A percentile compares a stretch with the other conserved stretches of the same genome.
These are phyloP conservation scores for Silene noctiflora DNA, from an alignment of 179 eudicot species.

Conservation along the genomic window DNA sequence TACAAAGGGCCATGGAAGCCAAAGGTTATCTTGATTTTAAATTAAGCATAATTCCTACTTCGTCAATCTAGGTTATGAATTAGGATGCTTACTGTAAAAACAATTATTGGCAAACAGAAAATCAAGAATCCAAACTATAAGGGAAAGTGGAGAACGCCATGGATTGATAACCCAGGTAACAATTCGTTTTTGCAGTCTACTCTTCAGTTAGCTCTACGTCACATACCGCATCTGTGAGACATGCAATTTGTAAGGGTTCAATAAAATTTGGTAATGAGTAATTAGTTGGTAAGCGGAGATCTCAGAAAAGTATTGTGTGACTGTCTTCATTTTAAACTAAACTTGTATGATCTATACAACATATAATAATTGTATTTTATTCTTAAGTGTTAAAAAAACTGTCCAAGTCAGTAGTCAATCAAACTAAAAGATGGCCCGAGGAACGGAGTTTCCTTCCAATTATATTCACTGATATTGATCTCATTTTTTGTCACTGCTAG, in stretches of 20 bases:
- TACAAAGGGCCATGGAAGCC: slow-evolving; percentile 91
- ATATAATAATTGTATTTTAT: too few relatives aligned
- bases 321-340: too few relatives aligned
- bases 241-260: too few relatives aligned
- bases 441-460: not conserved
- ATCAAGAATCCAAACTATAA: slow-evolving; percentile 89
- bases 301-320: too few relatives aligned
- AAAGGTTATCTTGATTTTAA: slow-evolving; percentile 41
- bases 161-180: slow-evolving; percentile 92
- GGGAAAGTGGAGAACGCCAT: slow-evolving; percentile 93
- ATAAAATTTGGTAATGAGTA: too few relatives aligned
- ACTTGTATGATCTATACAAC: too few relatives aligned
- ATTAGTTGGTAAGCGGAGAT: too few relatives aligned
- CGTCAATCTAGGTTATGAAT: not conserved
- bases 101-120: slow-evolving; percentile 42
- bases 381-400: too few relatives aligned
- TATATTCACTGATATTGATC: slow-evolving; percentile 8
- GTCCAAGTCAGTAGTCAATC: too few relatives aligned
- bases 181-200: not conserved
- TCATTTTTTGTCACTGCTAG: slow-evolving; percentile 32
- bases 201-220: not conserved
- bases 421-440: not conserved
- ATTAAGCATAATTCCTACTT: not conserved
- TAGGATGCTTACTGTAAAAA: slow-evolving; percentile 2
- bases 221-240: too few relatives aligned